Evolutionary conservation across 2,329 filamentous ascomycete genomes (phyloP).

Genomic region (Colletotrichum kahawae): DNA sequence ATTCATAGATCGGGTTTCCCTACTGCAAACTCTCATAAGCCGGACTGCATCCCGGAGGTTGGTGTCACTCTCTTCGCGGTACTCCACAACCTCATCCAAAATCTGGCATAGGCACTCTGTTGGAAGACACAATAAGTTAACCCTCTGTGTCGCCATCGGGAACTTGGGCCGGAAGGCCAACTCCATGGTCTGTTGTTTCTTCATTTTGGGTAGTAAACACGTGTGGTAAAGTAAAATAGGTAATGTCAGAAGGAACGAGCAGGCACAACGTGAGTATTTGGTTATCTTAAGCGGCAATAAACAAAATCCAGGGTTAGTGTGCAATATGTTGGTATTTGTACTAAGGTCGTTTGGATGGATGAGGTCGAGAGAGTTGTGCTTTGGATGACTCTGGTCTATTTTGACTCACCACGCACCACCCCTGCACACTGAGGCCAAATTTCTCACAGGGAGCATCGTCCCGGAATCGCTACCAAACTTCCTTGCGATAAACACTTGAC

Average conservation of each 20-base stretch:
- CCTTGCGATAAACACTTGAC: neutral
- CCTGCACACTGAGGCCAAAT: neutral
- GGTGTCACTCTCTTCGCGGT: neutral
- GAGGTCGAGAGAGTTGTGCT: neutral
- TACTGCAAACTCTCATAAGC: neutral
- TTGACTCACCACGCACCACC: neutral
- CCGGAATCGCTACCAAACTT: neutral
- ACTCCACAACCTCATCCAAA: neutral
- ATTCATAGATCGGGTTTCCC: neutral
- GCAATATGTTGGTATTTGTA: neutral
- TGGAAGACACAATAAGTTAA: neutral
- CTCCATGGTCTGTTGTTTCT: neutral
- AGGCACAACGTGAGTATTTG: neutral
- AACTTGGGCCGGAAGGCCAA: neutral
- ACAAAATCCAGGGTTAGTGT: neutral
- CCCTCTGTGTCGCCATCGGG: rapidly evolving
- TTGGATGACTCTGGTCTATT: neutral
- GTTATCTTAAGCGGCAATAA: neutral
- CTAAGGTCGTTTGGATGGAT: neutral
- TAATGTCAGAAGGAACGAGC: rapidly evolving
- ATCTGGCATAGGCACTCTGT: neutral
- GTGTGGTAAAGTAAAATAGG: neutral
- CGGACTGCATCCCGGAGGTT: neutral
- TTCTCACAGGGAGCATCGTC: neutral
- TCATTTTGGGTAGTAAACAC: neutral